These are phyloP conservation scores for Leccinum pseudoinsigne DNA, from an alignment of 1,284 basidiomycete species.

Conservation along the genomic window DNA sequence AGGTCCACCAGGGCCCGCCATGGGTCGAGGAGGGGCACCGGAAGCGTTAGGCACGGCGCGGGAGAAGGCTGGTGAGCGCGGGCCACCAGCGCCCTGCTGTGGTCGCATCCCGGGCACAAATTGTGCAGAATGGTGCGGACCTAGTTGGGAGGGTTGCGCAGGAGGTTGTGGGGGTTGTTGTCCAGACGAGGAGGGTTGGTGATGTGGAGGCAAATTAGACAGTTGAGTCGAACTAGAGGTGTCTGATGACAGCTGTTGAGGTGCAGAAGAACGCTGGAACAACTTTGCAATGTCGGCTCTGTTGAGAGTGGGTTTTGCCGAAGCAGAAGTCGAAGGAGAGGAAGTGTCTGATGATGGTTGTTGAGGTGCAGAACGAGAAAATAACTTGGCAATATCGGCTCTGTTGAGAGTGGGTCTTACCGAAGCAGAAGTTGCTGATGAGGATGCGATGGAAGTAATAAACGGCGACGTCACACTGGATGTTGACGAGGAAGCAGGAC, in stretches of 20 bases:
- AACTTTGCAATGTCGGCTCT: constrained; percentile 68
- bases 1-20: constrained; percentile 51
- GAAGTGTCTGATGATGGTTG: constrained; percentile 35
- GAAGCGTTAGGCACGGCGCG: constrained; percentile 64
- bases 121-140: no score
- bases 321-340: constrained; percentile 40
- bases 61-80: constrained; percentile 64
- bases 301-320: constrained; percentile 36
- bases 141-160: no score
- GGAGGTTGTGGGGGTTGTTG: no score
- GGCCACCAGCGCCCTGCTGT: constrained; percentile 44
- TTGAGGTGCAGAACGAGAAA: constrained; percentile 37
- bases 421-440: constrained; percentile 30
- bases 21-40: constrained; percentile 55
- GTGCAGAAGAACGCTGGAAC: constrained; percentile 51
- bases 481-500: no score
- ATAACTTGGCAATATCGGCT: constrained; percentile 67
- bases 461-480: no score
- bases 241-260: constrained; percentile 34
- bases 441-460: no score
- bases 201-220: no score
- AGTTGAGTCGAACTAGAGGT: constrained; percentile 41
- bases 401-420: constrained; percentile 41
- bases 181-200: no score
- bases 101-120: no score